A percentile compares a stretch with the other conserved stretches of the same genome.
These are phyloP conservation scores for Geoglossum cookeanum DNA, from an alignment of 2,329 filamentous ascomycete genomes.

Conservation along the genomic window DNA sequence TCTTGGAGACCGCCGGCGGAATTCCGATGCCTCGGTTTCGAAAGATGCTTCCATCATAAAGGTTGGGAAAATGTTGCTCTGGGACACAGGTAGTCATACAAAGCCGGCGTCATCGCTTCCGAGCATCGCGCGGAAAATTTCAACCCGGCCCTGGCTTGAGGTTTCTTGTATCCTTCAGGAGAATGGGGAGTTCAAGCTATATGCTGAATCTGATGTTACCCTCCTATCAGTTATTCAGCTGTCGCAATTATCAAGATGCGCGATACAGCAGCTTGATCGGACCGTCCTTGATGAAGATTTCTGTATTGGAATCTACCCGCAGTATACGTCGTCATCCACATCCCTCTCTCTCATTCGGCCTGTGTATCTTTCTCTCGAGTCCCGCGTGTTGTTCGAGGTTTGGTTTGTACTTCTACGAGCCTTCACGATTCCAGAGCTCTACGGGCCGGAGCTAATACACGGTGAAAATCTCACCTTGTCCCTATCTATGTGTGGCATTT, in stretches of 20 bases:
- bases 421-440: slow-evolving; percentile 82
- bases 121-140: slow-evolving; percentile 29
- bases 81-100: slow-evolving; percentile 54
- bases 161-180: slow-evolving; percentile 90
- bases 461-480: slow-evolving; percentile 14
- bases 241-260: slow-evolving; percentile 71
- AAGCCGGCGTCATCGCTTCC: neutral
- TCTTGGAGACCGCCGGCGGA: slow-evolving; percentile 23
- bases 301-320: slow-evolving; percentile 88
- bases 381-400: slow-evolving; percentile 79
- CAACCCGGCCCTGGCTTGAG: slow-evolving; percentile 55
- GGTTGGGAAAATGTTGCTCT: slow-evolving; percentile 40
- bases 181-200: slow-evolving; percentile 82
- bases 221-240: slow-evolving; percentile 71
- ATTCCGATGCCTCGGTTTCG: slow-evolving; percentile 60
- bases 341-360: slow-evolving; percentile 65
- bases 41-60: slow-evolving; percentile 28
- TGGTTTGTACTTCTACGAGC: slow-evolving; percentile 88
- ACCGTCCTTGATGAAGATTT: slow-evolving; percentile 86
- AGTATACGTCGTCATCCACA: slow-evolving; percentile 60
- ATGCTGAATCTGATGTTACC: slow-evolving; percentile 66
- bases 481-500: slow-evolving; percentile 15
- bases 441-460: slow-evolving; percentile 38
- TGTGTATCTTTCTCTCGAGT: slow-evolving; percentile 75
- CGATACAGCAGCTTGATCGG: slow-evolving; percentile 74